Base-by-base conservation (phyloP, 805 yeast genomes). In the Kodamaea kaohsiungensis region DNA sequence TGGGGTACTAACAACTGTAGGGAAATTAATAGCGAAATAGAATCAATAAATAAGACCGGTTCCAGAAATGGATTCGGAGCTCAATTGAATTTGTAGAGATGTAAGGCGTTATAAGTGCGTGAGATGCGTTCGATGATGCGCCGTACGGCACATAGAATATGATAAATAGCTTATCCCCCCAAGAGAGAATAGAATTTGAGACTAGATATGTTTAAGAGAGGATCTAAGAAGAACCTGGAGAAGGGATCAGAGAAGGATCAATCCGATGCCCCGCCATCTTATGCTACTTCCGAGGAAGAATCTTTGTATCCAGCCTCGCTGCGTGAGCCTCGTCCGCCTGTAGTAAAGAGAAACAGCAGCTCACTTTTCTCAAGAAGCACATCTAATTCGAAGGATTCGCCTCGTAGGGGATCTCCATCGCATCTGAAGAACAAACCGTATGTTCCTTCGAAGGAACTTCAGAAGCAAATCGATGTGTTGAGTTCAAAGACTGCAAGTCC, bases 371-470 rank as follows among this genome's bases (percentile, higher is more conserved):
- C 49, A 7, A 47, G 49, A 35, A 47, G 25, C 30, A 17, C 17
- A 5, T 38, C 50, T 15, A 22, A 19, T 10, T 47, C 43, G 2
- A 38, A 17, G 35, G 50, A 47, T 10, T 3, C 50, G 3, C 38
- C 25, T 18, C 30, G 48, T 13, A 25, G 48, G 16, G 48, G 33
- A 6, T 40, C 45, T 10, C 45, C 45, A 7, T 40, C 45, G 7
- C 39, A 46, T 15, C 18, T 27, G 33, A 48, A 47, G 38, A 63
- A 66, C 56, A 61, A 59, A 8, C 77, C 79, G 0, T 74, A 74
- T 52, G 53, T 46, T 15, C 79, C 78, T 7, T 54, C 75, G 1
- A 51, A 59, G 12, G 75, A 73, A 45, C 71, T 70, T 42, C 77
- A 75, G 56, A 59, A 55, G 10, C 75, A 70, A 15, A 72, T 73